Evolutionary conservation across 345 rosid species (phyloP).

Genomic region (Aurinia saxatilis): DNA sequence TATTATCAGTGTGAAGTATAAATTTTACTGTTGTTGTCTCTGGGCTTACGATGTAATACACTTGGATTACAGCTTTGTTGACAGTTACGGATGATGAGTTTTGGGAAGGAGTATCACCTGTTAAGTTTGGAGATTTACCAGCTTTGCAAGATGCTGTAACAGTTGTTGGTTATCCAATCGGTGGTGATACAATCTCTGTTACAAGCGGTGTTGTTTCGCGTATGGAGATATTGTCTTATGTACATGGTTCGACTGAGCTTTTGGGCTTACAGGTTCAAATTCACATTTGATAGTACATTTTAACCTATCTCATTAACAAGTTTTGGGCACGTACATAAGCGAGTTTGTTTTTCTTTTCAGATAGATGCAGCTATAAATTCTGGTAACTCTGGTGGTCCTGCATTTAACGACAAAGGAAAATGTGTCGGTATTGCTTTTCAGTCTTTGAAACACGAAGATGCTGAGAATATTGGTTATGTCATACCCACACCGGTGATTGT

Average conservation of each 20-base stretch:
- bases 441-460: constrained; percentile 90
- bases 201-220: constrained; percentile 96
- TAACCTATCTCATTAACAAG: background rate
- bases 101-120: constrained; percentile 83
- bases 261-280: constrained; percentile 71
- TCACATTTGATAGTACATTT: background rate
- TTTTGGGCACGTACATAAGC: background rate
- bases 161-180: constrained; percentile 94
- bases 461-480: constrained; percentile 87
- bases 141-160: constrained; percentile 96
- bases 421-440: constrained; percentile 99
- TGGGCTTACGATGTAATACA: background rate
- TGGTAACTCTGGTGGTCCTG: constrained; percentile 98
- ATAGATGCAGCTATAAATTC: constrained; percentile 97
- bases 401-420: constrained; percentile 81
- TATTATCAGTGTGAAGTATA: background rate
- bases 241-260: constrained; percentile 90
- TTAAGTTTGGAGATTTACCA: constrained; percentile 89
- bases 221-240: constrained; percentile 84
- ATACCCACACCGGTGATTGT: constrained; percentile 90
- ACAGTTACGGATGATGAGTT: constrained; percentile 77
- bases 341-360: constrained; percentile 30
- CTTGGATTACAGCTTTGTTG: constrained; percentile 48
- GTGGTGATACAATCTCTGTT: constrained; percentile 95
- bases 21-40: background rate